Conservation (phyloP, 2,329 filamentous ascomycete genomes). For the Colletotrichum sp. region DNA sequence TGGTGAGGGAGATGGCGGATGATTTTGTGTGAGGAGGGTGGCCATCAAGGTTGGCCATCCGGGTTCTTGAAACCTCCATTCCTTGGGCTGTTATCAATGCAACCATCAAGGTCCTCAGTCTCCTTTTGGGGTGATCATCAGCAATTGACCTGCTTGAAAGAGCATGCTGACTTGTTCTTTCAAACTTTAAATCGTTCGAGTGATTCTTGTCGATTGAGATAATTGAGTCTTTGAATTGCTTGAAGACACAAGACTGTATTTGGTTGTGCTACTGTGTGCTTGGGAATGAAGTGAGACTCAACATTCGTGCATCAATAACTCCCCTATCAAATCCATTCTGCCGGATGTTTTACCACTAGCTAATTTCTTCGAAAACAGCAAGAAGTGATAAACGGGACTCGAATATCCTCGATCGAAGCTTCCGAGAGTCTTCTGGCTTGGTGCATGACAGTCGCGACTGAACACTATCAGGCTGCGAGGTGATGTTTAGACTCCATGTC, state of each 20-base stretch:
- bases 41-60: constrained; percentile 24
- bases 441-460: neutral
- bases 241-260: neutral
- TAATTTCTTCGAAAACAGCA: rapidly evolving
- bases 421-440: neutral
- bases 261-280: neutral
- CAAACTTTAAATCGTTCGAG: neutral
- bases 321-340: neutral
- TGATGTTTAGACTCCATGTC: neutral
- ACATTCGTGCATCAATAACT: neutral
- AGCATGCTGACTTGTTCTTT: neutral
- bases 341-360: rapidly evolving
- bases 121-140: neutral
- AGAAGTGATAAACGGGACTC: rapidly evolving
- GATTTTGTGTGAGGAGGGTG: neutral
- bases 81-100: constrained; percentile 1
- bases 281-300: neutral
- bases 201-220: neutral
- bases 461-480: neutral
- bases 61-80: constrained; percentile 1
- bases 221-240: neutral
- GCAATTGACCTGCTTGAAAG: neutral
- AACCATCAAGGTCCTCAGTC: constrained; percentile 19
- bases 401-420: neutral
- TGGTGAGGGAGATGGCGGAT: neutral